Conservation (phyloP, 2,329 filamentous ascomycete species). For the Epichloe glyceriae region DNA sequence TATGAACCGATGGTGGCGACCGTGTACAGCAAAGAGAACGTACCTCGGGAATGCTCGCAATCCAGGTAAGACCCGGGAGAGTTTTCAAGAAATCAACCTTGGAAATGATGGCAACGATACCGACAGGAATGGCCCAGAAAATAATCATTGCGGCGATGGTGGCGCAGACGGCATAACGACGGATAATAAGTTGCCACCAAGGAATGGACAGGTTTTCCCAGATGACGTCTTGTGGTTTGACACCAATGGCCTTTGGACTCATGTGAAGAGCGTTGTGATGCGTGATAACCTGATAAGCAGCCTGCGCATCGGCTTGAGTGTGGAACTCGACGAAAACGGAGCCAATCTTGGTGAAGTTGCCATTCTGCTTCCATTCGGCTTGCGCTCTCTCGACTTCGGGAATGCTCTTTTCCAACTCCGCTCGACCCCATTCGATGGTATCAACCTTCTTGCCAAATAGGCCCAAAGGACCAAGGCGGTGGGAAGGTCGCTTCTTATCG, state of each 20-base stretch:
- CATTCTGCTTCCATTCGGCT: slow-evolving; percentile 44
- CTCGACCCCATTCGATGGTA: slow-evolving; percentile 73
- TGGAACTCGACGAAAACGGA: slow-evolving; percentile 91
- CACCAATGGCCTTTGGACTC: slow-evolving; percentile 70
- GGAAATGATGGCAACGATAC: slow-evolving; percentile 70
- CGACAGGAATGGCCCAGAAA: slow-evolving; percentile 71
- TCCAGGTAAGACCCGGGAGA: slow-evolving; percentile 60
- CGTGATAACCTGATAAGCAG: slow-evolving; percentile 68
- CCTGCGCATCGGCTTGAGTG: slow-evolving; percentile 69
- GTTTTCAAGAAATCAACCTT: slow-evolving; percentile 62
- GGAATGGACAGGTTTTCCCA: slow-evolving; percentile 62
- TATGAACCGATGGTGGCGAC: background rate
- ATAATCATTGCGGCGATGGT: slow-evolving; percentile 63
- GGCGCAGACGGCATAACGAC: slow-evolving; percentile 48
- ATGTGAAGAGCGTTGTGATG: slow-evolving; percentile 75
- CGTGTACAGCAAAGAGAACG: slow-evolving; percentile 2
- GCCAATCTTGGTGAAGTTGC: slow-evolving; percentile 49
- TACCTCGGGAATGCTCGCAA: slow-evolving; percentile 51
- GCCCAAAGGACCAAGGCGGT: slow-evolving; percentile 51
- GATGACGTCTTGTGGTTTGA: slow-evolving; percentile 69
- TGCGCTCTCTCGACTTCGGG: slow-evolving; percentile 53
- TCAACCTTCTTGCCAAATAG: slow-evolving; percentile 58
- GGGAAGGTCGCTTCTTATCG: slow-evolving; percentile 54
- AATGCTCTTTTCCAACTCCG: slow-evolving; percentile 39
- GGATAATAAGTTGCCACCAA: slow-evolving; percentile 66